Evolutionary conservation across 2,329 filamentous ascomycete genomes (phyloP).

Genomic region (Ophiostoma sp.): DNA sequence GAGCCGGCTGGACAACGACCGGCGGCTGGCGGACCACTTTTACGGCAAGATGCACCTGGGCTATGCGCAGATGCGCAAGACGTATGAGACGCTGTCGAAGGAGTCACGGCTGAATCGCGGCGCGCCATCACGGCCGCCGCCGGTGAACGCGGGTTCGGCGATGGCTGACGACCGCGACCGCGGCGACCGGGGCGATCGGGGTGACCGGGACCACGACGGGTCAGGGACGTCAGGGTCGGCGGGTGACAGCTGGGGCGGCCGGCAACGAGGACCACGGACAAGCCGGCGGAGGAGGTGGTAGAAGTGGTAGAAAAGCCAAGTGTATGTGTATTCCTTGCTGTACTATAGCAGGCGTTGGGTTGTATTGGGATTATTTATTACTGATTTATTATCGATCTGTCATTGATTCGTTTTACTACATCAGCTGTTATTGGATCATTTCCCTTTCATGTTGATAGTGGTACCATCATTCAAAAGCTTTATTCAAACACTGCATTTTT

Average conservation of each 20-base stretch:
- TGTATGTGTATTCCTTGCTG: constrained; percentile 3
- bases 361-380: too few relatives aligned
- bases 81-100: constrained; percentile 77
- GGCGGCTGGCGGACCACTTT: constrained; percentile 90
- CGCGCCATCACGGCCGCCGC: constrained; percentile 26
- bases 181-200: constrained; percentile 27
- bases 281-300: constrained; percentile 49
- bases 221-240: constrained; percentile 10
- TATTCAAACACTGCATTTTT: not conserved
- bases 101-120: constrained; percentile 42
- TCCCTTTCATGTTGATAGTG: not conserved
- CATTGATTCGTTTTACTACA: not conserved
- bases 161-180: constrained; percentile 36
- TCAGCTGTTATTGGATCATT: not conserved
- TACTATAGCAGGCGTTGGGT: not conserved
- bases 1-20: constrained; percentile 86
- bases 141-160: constrained; percentile 18
- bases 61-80: constrained; percentile 97
- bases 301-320: constrained; percentile 9
- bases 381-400: too few relatives aligned
- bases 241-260: constrained; percentile 40
- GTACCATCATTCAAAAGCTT: not conserved
- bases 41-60: constrained; percentile 99
- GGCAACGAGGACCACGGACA: constrained; percentile 45
- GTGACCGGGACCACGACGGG: constrained; percentile 31